Base-by-base conservation (phyloP, 2,329 filamentous ascomycete species). In the Xylariaceae sp. region DNA sequence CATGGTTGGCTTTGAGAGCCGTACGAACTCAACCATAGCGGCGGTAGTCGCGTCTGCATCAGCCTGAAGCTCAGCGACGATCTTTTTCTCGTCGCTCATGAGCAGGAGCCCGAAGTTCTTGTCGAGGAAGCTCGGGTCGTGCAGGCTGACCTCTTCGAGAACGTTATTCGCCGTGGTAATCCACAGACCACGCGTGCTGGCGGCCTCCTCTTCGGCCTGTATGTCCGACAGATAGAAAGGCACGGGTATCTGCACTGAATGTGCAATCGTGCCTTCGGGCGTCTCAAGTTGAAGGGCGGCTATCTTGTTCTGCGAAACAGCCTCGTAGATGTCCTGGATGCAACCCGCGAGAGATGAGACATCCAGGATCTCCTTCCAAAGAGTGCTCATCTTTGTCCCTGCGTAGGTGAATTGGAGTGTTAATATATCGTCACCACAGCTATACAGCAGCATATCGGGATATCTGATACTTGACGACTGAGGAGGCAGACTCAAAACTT, bases 51-150 rank as follows among this genome's bases (percentile, higher is more conserved):
- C 87, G 49, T 91, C 89, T 6, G 86, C 82, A 51, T 94, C 90
- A 0, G 84, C 82, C 66, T 96, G 84, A 8, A 97, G 85, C 61
- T 90, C 87, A 1, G 90, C 82, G 4, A 86, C 80, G 58, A 88
- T 84, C 67, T 86, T 86, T 67, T 86, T 86, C 69, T 93, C 89
- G 67, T 95, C 90, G 62, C 92, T 87, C 55, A 96, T 85, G 7
- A 97, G 82, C 0, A 99, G 79, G 1, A 99, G 77, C 0, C 89
- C 90, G 68, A 95, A 96, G 72, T 96, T 90, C 66, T 91, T 92
- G 62, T 92, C 91, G 51, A 95, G 79, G 56, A 88, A 86, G 1
- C 82, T 80, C 0, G 85, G 83, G 17, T 89, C 86, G 48, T 87
- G 82, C 1, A 82, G 75, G 10, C 83, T 83, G 59, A 92, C 89